Evolutionary conservation across 2,329 filamentous ascomycete genomes (phyloP), one percentile per base, ranked within the genome.

Genomic region (Aspergillus sp.): DNA sequence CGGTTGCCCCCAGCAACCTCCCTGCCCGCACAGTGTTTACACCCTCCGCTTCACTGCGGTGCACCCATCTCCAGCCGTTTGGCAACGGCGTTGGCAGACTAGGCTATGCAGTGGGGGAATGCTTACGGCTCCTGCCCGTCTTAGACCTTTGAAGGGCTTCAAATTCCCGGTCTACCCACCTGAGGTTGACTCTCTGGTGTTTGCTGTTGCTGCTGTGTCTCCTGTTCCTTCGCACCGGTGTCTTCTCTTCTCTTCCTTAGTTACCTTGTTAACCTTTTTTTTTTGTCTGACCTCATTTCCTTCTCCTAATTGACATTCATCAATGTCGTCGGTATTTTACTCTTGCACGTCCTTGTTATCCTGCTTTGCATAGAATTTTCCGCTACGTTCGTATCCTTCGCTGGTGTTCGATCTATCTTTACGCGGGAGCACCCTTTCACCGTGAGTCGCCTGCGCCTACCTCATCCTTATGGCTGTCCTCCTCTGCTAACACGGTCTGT

Each of bases 1-100:
- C 47, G 54, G 72, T 74, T 74, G 71, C 72, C 72, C 70, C 64
- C 63, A 62, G 69, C 72, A 74, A 74, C 72, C 58, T 57, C 61
- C 48, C 62, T 64, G 58, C 61, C 66, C 65, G 66, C 66, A 70
- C 64, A 60, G 63, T 75, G 72, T 75, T 75, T 75, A 74, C 69
- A 65, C 58, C 66, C 66, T 63, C 64, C 62, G 58, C 64, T 64
- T 64, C 62, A 44, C 48, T 42, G 63, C 60, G 38, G 56, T 50
- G 53, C 60, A 59, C 54, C 66, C 68, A 69, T 70, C 68, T 68
- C 68, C 66, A 66, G 49, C 57, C 58, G 57, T 60, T 60, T 60
- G 62, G 60, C 58, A 64, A 62, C 60, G 60, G 60, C 62, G 61
- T 62, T 58, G 62, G 58, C 59, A 53, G 61, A 68, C 65, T 60